phyloP scores from a whole-genome alignment of 768 basidiomycete species.

The Boletus rubescentipes region DNA sequence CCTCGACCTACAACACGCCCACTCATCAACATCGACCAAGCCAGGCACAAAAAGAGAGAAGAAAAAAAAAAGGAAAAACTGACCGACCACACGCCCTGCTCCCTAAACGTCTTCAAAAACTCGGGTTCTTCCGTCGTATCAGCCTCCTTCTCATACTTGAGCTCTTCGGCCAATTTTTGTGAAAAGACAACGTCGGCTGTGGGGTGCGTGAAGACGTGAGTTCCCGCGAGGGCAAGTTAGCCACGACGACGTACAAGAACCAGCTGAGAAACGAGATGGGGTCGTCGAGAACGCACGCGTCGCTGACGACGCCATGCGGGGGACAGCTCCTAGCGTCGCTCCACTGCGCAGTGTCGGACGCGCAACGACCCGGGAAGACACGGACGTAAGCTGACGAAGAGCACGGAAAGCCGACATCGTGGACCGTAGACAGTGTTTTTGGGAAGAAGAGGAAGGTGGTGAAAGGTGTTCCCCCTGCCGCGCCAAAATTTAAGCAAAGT shows the following conservation, averaged over 20 bases:
- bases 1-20: slow-evolving; percentile 55
- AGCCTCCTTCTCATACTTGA: slow-evolving; percentile 79
- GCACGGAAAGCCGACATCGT: slow-evolving; percentile 63
- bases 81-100: slow-evolving; percentile 77
- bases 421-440: slow-evolving; percentile 6
- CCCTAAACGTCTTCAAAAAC: slow-evolving; percentile 74
- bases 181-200: slow-evolving; percentile 74
- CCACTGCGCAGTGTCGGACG: slow-evolving; percentile 28
- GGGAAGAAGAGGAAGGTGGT: slow-evolving; percentile 2
- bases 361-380: slow-evolving; percentile 39
- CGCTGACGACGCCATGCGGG: slow-evolving; percentile 23
- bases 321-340: slow-evolving; percentile 16
- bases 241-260: slow-evolving; percentile 39
- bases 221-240: too few species aligned
- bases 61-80: neutral
- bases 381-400: slow-evolving; percentile 54
- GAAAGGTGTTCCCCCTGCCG: too few species aligned
- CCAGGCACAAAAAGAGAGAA: too few species aligned
- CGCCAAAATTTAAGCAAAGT: slow-evolving; percentile 29
- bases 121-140: slow-evolving; percentile 54
- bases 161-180: slow-evolving; percentile 76
- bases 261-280: slow-evolving; percentile 39
- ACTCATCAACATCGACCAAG: neutral
- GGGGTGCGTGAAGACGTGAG: neutral
- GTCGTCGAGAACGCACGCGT: slow-evolving; percentile 43